phyloP scores from a whole-genome alignment of 106 monocot species.

The Phalaenopsis equestris region DNA sequence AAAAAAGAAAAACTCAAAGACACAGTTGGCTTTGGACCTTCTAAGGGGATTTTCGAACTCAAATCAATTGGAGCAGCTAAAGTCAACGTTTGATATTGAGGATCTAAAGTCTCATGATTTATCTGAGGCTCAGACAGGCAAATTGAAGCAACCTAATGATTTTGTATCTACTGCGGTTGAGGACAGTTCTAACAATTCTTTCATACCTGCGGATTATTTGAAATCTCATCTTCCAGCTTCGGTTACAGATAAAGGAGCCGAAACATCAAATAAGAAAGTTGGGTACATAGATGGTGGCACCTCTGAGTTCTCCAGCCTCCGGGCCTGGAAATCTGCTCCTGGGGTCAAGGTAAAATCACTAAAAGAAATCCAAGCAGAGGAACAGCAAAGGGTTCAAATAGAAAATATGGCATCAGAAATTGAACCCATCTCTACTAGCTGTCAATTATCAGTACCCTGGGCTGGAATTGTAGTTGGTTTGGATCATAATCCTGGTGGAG shows the following conservation, averaged over 20 bases:
- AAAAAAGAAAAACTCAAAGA: slow-evolving; percentile 68
- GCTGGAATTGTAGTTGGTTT: slow-evolving; percentile 26
- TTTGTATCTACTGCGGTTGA: not conserved
- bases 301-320: slow-evolving; percentile 12
- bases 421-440: not conserved
- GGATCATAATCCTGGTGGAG: slow-evolving; percentile 28
- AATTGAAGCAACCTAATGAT: not conserved
- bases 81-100: slow-evolving; percentile 30
- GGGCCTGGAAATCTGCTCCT: slow-evolving; percentile 76
- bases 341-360: slow-evolving; percentile 77
- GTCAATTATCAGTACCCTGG: slow-evolving; percentile 11
- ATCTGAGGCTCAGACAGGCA: not conserved
- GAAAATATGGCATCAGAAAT: slow-evolving; percentile 22
- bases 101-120: slow-evolving; percentile 4
- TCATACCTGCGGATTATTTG: slow-evolving; percentile 4
- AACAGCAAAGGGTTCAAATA: slow-evolving; percentile 47
- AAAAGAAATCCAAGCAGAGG: slow-evolving; percentile 87
- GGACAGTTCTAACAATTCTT: not conserved
- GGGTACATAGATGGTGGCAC: slow-evolving; percentile 15
- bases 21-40: slow-evolving; percentile 15
- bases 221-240: slow-evolving; percentile 9
- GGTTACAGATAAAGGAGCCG: slow-evolving; percentile 12
- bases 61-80: slow-evolving; percentile 21
- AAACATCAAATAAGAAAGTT: slow-evolving; percentile 12
- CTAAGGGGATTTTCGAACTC: slow-evolving; percentile 33